phyloP scores from a whole-genome alignment of 1,139 yeast genomes.

The Kodamaea derodonti region DNA sequence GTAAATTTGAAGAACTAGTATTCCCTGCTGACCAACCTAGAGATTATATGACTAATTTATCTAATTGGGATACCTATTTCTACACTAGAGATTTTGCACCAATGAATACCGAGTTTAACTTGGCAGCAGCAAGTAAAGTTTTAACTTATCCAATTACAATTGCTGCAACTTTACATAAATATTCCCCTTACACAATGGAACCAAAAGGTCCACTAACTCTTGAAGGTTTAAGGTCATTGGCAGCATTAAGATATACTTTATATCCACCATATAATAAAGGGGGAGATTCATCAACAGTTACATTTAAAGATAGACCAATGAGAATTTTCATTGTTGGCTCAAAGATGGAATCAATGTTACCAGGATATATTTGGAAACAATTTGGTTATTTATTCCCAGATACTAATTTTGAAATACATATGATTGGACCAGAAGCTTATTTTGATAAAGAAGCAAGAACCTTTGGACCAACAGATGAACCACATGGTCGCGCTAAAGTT shows the following conservation, averaged over 20 bases:
- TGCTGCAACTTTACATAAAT: slow-evolving; percentile 77
- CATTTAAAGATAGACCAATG: slow-evolving; percentile 82
- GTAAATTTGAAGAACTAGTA: slow-evolving; percentile 91
- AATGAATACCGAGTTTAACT: slow-evolving; percentile 94
- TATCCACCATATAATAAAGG: slow-evolving; percentile 66
- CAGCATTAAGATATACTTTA: slow-evolving; percentile 85
- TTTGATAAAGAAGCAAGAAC: slow-evolving; percentile 53
- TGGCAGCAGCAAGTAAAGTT: slow-evolving; percentile 94
- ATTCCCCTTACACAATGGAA: slow-evolving; percentile 73
- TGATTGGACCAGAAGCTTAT: slow-evolving; percentile 89
- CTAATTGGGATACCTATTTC: slow-evolving; percentile 88
- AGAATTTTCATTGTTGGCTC: slow-evolving; percentile 89
- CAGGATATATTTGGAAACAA: slow-evolving; percentile 96
- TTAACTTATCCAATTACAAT: slow-evolving; percentile 90
- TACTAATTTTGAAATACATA: slow-evolving; percentile 77
- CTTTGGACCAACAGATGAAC: slow-evolving; percentile 35
- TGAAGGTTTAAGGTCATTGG: slow-evolving; percentile 89
- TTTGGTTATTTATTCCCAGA: slow-evolving; percentile 82
- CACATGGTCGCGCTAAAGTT: slow-evolving; percentile 58
- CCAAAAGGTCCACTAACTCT: slow-evolving; percentile 87
- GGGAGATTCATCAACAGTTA: slow-evolving; percentile 26
- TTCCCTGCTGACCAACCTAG: slow-evolving; percentile 80
- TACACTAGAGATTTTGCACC: slow-evolving; percentile 91
- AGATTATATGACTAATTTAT: slow-evolving; percentile 74
- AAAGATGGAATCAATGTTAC: slow-evolving; percentile 88